Evolutionary conservation across 2,329 filamentous ascomycete genomes (phyloP), one percentile per base, ranked within the genome.

Genomic region (Fusarium musae): DNA sequence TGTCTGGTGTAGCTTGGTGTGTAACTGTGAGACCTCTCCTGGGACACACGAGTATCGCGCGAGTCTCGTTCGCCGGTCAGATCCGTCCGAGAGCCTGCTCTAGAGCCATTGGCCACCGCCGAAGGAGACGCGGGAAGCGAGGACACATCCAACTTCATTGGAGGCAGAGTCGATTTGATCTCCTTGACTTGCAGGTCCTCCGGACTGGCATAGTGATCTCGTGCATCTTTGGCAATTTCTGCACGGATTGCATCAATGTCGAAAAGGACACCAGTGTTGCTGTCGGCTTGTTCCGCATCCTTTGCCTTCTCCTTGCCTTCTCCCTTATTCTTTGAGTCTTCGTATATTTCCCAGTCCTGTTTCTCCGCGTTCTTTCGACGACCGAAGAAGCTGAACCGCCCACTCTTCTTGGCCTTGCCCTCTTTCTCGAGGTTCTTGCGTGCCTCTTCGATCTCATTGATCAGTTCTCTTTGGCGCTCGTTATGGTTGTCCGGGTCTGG

Each of bases 361-460:
- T 95, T 95, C 79, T 95, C 88, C 2, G 88, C 83, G 82, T 92
- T 93, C 84, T 94, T 97, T 78, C 93, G 95, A 54, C 93, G 90
- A 46, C 92, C 92, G 83, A 98, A 98, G 76, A 97, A 90, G 40
- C 91, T 90, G 77, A 96, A 95, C 46, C 84, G 84, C 15, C 80
- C 89, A 44, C 84, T 81, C 77, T 87, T 87, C 74, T 84, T 86
- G 78, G 92, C 91, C 78, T 93, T 91, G 23, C 91, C 92, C 77
- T 96, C 93, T 79, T 90, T 91, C 78, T 97, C 95, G 7, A 97
- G 87, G 78, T 96, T 91, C 79, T 92, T 95, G 42, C 96, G 90
- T 11, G 96, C 96, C 82, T 97, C 95, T 80, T 98, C 96, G 59
- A 99, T 97, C 83, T 99, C 96, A 77, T 93, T 95, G 80, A 99